Evolutionary conservation across 1,284 basidiomycete species (phyloP), one percentile per base, ranked within the genome.

Genomic region (Meira miltonrushii): DNA sequence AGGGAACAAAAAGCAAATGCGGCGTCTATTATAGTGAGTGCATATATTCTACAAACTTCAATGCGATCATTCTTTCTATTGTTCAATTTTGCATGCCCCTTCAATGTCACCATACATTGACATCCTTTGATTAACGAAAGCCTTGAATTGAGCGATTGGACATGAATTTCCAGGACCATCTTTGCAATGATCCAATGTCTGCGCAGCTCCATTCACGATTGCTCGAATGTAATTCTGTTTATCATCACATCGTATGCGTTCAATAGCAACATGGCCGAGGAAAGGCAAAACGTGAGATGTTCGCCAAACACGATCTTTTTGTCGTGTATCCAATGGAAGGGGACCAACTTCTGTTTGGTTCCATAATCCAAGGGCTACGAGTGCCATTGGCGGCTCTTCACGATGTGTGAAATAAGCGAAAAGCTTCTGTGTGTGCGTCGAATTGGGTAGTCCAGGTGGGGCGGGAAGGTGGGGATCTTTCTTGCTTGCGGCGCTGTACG

Each of bases 341-440:
- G 61, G 55, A 10, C 54, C 57, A 6, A 69, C 68, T 15, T 65
- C 15, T 43, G 69, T 64, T 41, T 66, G 51, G 63, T 81, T 81
- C 79, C 78, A 81, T 1, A 82, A 61, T 56, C 80, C 80, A 28
- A 82, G 69, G 44, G 81, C 80, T 40, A 77, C 74, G 2, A 80
- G 72, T 12, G 79, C 80, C 62, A 81, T 75, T 1, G 79, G 80
- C 2, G 80, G 80, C 11, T 81, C 81, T 65, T 82, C 80, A 25
- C 81, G 75, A 60, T 81, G 81, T 0, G 81, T 81, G 64, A 81
- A 80, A 44, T 78, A 80, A 7, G 78, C 68, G 68, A 79, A 79
- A 17, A 82, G 55, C 39, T 72, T 41, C 67, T 80, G 75, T 13
- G 73, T 62, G 53, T 74, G 68, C n/a, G 65, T 67, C 28, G 59